phyloP scores from a whole-genome alignment of 169 alveolate species.

The Babesia sp. region DNA sequence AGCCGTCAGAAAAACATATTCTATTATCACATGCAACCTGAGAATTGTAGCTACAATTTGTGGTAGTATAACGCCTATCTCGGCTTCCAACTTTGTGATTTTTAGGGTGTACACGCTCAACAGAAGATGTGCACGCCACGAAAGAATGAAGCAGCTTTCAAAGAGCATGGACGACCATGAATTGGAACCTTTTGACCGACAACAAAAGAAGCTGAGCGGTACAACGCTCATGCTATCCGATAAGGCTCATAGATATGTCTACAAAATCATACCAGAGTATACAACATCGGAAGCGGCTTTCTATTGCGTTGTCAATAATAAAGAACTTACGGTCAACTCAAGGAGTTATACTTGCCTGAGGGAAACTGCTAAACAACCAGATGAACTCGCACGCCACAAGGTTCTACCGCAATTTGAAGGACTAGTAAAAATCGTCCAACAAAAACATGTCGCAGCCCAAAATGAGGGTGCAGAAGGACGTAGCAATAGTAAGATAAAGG shows the following conservation, averaged over 20 bases:
- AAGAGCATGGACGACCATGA: neutral
- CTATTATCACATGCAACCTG: neutral
- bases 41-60: neutral
- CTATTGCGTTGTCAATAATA: constrained; percentile 44
- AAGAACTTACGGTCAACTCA: neutral
- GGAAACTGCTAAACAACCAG: constrained; percentile 12
- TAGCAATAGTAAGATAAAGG: neutral
- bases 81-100: neutral
- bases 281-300: constrained; percentile 59
- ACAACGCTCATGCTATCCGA: constrained; percentile 64
- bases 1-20: neutral
- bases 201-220: constrained; percentile 64
- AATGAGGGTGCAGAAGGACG: neutral
- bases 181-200: constrained; percentile 35
- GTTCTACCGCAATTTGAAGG: constrained; percentile 51
- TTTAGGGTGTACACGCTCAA: neutral
- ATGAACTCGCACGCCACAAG: neutral
- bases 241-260: constrained; percentile 19
- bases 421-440: constrained; percentile 9
- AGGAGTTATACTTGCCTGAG: constrained; percentile 9
- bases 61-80: neutral
- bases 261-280: constrained; percentile 57
- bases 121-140: constrained; percentile 1
- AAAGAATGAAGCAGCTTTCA: neutral
- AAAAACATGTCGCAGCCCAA: neutral